A percentile compares a stretch with the other conserved stretches of the same genome.
Evolutionary conservation across 768 basidiomycete genomes (phyloP).

Genomic region (Rubroboletus satanas): DNA sequence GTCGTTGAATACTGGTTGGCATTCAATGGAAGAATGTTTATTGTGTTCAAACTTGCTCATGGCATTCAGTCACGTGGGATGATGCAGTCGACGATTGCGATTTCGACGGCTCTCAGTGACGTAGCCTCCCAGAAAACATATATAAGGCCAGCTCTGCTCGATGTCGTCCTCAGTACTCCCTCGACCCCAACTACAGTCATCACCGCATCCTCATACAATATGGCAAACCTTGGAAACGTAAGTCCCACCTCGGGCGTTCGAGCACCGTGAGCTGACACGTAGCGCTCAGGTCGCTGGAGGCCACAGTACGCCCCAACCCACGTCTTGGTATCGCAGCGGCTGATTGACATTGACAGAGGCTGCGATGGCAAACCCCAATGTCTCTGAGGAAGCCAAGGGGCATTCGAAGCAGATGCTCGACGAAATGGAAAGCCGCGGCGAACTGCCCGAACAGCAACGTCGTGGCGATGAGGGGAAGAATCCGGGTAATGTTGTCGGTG

Average conservation of each 20-base stretch:
- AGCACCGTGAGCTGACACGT: not conserved
- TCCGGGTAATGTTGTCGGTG: conserved; percentile 17
- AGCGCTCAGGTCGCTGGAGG: conserved; percentile 12
- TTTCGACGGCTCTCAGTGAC: conserved; percentile 2
- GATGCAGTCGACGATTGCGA: not conserved
- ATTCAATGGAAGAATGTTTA: not conserved
- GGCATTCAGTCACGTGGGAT: not conserved
- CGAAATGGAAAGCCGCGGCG: conserved; percentile 15
- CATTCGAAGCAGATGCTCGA: conserved; percentile 25
- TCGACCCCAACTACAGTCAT: not conserved
- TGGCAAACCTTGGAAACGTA: conserved; percentile 21
- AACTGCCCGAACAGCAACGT: conserved; percentile 14
- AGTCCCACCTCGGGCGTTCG: not conserved
- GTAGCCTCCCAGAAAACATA: conserved; percentile 10
- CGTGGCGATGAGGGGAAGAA: conserved; percentile 8
- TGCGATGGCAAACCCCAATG: conserved; percentile 22
- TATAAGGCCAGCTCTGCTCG: not conserved
- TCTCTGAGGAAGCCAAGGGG: conserved; percentile 22
- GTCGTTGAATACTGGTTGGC: not conserved
- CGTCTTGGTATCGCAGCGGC: not conserved
- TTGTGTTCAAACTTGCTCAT: no score
- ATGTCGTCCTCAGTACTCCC: not conserved
- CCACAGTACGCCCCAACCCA: conserved; percentile 5
- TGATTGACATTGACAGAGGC: conserved; percentile 18
- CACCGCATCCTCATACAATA: not conserved